A percentile compares a stretch with the other conserved stretches of the same genome.
phyloP scores from a whole-genome alignment of 768 basidiomycete species.

The Hygrocybe punicea region DNA sequence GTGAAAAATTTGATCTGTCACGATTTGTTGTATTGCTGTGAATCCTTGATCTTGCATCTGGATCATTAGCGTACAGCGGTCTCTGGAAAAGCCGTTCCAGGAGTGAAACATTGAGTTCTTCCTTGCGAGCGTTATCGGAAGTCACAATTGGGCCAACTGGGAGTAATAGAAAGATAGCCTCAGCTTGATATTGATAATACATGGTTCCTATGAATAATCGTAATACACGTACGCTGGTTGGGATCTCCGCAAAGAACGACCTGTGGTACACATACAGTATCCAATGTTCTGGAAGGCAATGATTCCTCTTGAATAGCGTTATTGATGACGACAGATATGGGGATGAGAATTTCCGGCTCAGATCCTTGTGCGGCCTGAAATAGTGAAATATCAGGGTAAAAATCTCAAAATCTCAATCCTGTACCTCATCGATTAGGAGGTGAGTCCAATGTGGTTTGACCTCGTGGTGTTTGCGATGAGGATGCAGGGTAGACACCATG shows the following conservation, averaged over 20 bases:
- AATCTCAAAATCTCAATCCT: not conserved
- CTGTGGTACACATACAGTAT: slow-evolving; percentile 35
- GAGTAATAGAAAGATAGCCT: no score
- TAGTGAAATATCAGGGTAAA: not conserved
- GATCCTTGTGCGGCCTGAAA: slow-evolving; percentile 51
- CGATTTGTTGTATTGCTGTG: no score
- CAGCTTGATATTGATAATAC: not conserved
- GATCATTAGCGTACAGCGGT: slow-evolving; percentile 34
- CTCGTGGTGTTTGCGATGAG: slow-evolving; percentile 28
- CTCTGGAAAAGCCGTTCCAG: slow-evolving; percentile 48
- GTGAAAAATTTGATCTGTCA: no score
- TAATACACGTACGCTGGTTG: slow-evolving; percentile 41
- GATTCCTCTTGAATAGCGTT: slow-evolving; percentile 8
- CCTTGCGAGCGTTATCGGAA: slow-evolving; percentile 42
- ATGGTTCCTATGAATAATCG: slow-evolving; percentile 1
- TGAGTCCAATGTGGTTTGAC: slow-evolving; percentile 51
- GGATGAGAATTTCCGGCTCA: slow-evolving; percentile 49
- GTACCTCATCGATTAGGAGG: slow-evolving; percentile 49
- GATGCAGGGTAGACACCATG: slow-evolving; percentile 37
- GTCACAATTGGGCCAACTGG: slow-evolving; percentile 49
- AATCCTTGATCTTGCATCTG: no score
- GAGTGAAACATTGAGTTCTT: slow-evolving; percentile 48
- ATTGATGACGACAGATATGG: slow-evolving; percentile 46
- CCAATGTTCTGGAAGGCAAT: not conserved
- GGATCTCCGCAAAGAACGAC: slow-evolving; percentile 51